A percentile compares a stretch with the other conserved stretches of the same genome.
Conservation (phyloP, 140 eudicot genomes). For the Senecio squalidus region DNA sequence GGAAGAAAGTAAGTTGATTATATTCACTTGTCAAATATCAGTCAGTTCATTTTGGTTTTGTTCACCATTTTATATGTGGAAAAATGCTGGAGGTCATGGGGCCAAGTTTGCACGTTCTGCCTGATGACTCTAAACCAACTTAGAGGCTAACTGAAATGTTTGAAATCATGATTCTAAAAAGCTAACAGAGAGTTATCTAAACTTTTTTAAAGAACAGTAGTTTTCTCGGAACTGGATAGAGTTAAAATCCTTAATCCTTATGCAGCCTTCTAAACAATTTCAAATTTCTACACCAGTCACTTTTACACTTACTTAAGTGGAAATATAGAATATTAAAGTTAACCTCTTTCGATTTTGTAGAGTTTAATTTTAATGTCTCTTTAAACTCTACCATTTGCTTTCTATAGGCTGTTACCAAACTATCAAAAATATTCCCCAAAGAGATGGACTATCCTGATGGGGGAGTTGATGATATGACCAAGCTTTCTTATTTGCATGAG, state of each 20-base stretch:
- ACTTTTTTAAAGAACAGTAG: too few relatives aligned
- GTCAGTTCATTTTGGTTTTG: conserved; percentile 8
- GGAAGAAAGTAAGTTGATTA: conserved; percentile 52
- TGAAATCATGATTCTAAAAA: conserved; percentile 5
- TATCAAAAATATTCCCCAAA: conserved; percentile 63
- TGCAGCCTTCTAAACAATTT: too few relatives aligned
- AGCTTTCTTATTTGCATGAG: conserved; percentile 86
- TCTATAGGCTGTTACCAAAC: conserved; percentile 46
- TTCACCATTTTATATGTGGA: conserved; percentile 5
- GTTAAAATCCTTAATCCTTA: too few relatives aligned
- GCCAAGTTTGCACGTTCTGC: not conserved
- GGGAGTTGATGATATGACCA: conserved; percentile 99
- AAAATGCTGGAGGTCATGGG: not conserved
- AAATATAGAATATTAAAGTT: too few relatives aligned
- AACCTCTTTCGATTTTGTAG: too few relatives aligned
- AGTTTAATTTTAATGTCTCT: not conserved
- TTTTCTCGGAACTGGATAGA: too few relatives aligned
- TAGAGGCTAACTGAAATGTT: conserved; percentile 13
- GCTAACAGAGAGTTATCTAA: conserved; percentile 11
- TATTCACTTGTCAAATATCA: conserved; percentile 1
- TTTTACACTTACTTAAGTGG: not conserved
- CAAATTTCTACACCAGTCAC: too few relatives aligned
- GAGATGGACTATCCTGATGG: conserved; percentile 86
- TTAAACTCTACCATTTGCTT: conserved; percentile 12
- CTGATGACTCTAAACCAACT: not conserved